Percentiles rank a stretch among this genome's conserved stretches.
Evolutionary conservation across 805 yeast species (phyloP).

Genomic region (Debaryomyces hansenii): DNA sequence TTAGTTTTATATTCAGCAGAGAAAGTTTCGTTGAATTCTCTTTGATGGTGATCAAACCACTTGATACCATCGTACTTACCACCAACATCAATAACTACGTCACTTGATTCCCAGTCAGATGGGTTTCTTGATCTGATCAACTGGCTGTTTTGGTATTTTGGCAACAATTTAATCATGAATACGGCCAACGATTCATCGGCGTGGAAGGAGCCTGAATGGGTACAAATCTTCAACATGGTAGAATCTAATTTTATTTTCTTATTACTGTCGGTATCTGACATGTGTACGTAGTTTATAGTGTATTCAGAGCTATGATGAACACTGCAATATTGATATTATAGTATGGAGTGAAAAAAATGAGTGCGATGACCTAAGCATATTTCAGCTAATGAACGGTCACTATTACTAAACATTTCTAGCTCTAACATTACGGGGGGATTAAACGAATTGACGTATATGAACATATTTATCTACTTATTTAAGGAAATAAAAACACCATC

Average conservation of each 20-base stretch:
- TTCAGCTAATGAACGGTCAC: no score
- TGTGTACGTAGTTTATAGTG: background rate
- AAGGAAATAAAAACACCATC: conserved; percentile 22
- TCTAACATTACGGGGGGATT: no score
- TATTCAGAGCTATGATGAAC: no score
- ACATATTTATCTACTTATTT: background rate
- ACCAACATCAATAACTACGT: conserved; percentile 92
- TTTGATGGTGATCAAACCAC: conserved; percentile 94
- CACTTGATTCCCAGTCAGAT: conserved; percentile 78
- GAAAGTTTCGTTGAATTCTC: conserved; percentile 82
- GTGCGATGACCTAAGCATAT: no score
- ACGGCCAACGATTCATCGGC: conserved; percentile 97
- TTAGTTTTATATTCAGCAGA: conserved; percentile 65
- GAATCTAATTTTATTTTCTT: conserved; percentile 9
- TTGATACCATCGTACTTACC: conserved; percentile 86
- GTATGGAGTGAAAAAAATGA: no score
- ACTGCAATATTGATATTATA: no score
- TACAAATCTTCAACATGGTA: conserved; percentile 66
- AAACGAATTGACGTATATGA: no score
- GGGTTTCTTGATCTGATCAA: conserved; percentile 85
- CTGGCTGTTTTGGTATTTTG: conserved; percentile 63
- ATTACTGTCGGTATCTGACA: conserved; percentile 2
- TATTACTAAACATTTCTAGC: no score
- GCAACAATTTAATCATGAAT: conserved; percentile 72
- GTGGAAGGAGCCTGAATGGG: conserved; percentile 92